These are phyloP conservation scores for Paraphaeosphaeria sporulosa DNA, from an alignment of 2,329 filamentous ascomycete genomes.

Conservation along the genomic window DNA sequence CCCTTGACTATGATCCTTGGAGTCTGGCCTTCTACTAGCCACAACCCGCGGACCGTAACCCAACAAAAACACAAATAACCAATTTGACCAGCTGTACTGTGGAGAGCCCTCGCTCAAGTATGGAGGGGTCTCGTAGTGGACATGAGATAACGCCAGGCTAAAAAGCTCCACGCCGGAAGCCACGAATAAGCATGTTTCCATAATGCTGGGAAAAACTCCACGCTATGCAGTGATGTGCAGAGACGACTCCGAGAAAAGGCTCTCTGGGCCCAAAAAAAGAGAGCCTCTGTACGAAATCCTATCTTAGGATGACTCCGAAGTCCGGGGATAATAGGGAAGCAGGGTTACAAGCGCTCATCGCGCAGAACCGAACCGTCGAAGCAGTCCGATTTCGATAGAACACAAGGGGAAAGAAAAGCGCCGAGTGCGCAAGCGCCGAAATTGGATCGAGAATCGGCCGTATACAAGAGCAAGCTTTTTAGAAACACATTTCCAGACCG, in stretches of 20 bases:
- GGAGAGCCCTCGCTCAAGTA: not conserved
- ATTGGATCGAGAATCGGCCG: slow-evolving; percentile 6
- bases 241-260: not conserved
- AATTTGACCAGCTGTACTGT: not conserved
- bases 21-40: not conserved
- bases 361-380: slow-evolving; percentile 15
- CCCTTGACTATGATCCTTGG: not conserved
- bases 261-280: slow-evolving; percentile 2
- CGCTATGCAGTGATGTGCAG: slow-evolving; percentile 38
- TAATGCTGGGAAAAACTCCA: slow-evolving; percentile 33
- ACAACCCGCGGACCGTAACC: not conserved
- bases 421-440: slow-evolving; percentile 11
- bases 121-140: not conserved
- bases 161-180: slow-evolving; percentile 29
- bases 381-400: not conserved
- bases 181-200: slow-evolving; percentile 13
- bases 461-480: slow-evolving; percentile 8
- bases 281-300: not conserved
- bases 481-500: slow-evolving; percentile 9
- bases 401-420: not conserved
- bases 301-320: not conserved
- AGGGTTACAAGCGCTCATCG: slow-evolving; percentile 17
- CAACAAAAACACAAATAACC: slow-evolving; percentile 3
- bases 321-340: slow-evolving; percentile 9
- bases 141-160: slow-evolving; percentile 17